Base-by-base conservation (phyloP, 1,139 yeast genomes). In the Taphrina sp. region DNA sequence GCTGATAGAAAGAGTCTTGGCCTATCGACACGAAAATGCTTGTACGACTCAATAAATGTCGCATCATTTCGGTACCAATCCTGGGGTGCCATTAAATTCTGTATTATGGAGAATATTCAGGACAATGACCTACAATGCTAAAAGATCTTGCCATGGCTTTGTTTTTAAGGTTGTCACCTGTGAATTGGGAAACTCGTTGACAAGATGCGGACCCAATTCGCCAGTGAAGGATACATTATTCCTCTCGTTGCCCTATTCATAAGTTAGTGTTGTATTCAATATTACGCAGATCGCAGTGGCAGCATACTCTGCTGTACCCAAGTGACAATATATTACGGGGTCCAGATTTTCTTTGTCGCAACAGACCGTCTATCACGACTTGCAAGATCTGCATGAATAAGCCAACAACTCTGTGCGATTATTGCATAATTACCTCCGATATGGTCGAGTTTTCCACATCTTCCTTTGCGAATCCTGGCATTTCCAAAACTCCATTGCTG, bases 51-150 rank as follows among this genome's bases (percentile, higher is more conserved):
- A 60, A 33, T 14, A 60, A 39, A 23, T 36, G 28, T 12, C 38
- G 20, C 41, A 54, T 47, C 5, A 57, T 31, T 17, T 37, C 29
- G 10, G 47, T 58, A 8, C 62, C 61, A 22, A 54, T 31, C 23
- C 60, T 58, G 33, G n/a, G 23, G 5, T 46, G 39, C n/a, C n/a
- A 12, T 28, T 12, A 28, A 12, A 28, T 28, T 28, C 31, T 12
- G 31, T 12, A 12, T 8, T 8, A 28, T 8, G 10, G 31, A 28
- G 7, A 28, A 12, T 8, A 28, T 26, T 23, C 14, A 14, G 3
- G 10, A 19, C 7, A 5, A 12, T 31, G 24, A 20, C 38, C 19
- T 29, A 43, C 47, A 20, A 14, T 8, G 16, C n/a, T 3, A 43
- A n/a, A 10, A 58, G 23, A 12, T 36, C 39, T 10, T 17, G 20